Base-by-base conservation (phyloP, 75 land plant genomes). In the Larix kaempferi region DNA sequence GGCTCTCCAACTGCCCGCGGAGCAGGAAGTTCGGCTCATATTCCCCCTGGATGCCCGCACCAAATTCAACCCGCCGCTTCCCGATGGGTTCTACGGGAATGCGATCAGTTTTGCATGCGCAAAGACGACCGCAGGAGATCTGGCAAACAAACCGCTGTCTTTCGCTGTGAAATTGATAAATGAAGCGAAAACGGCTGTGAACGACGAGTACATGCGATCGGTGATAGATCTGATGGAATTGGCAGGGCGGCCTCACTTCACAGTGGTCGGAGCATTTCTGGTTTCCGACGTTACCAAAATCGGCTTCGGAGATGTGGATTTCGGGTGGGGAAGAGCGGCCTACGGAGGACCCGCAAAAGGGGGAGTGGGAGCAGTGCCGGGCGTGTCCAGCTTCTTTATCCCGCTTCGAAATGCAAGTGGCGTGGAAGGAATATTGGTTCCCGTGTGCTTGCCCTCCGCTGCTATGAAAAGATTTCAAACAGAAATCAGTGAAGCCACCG, bases 131-230 rank as follows among this genome's bases (percentile, higher is more conserved):
- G 94, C 90, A 0, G 86, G 56, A 2, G 82, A 86, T 58, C 77
- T 95, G 0, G 71, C 76, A 62, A 3, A 67, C 56, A 76, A 72
- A 16, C 91, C 91, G 1, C 41, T 93, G 59, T 84, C 82, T 10
- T 77, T 80, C 71, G 94, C 92, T 14, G 79, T 93, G 71, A 80
- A 86, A 52, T 73, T 86, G 44, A 85, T 95, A 49, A 84, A 76
- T 56, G 77, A 82, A 59, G 89, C 98, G 12, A 93, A 91, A 56
- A 74, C 58, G 23, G 41, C 16, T 56, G 84, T 93, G 12, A 82
- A 77, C 8, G 85, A 87, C 5, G 90, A 85, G 63, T 95, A 93
- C 85, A 81, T 95, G 83, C 79, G 82, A 35, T 92, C 95, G 2
- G 67, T 79, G 55, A 86, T 90, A 7, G 93, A 92, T 25, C 78